Conservation (phyloP, 2,329 filamentous ascomycete genomes). For the Dothideomycetidae sp. region DNA sequence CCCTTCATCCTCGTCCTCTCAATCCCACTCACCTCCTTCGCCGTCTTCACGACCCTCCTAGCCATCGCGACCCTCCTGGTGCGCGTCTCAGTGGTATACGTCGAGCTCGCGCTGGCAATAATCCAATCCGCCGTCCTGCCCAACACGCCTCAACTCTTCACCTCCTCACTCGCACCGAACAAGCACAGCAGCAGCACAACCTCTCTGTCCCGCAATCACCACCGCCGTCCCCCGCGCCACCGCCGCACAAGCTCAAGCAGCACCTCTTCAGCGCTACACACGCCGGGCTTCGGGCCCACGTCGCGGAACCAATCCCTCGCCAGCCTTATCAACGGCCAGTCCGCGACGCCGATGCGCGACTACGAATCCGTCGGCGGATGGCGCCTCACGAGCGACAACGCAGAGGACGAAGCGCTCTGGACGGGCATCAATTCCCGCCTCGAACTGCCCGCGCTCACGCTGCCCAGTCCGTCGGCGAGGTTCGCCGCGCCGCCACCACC, state of each 20-base stretch:
- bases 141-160: constrained; percentile 11
- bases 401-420: constrained; percentile 31
- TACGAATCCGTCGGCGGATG: constrained; percentile 32
- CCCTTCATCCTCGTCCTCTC: constrained; percentile 7
- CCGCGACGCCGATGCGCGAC: constrained; percentile 21
- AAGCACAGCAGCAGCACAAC: constrained; percentile 11
- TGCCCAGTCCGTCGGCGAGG: constrained; percentile 13
- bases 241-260: constrained; percentile 18
- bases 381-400: constrained; percentile 22
- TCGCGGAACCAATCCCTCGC: not conserved
- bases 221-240: constrained; percentile 15
- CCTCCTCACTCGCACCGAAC: constrained; percentile 14
- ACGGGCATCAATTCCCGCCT: constrained; percentile 30
- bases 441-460: constrained; percentile 21
- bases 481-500: constrained; percentile 17
- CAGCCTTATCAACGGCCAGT: constrained; percentile 13
- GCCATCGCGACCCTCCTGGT: constrained; percentile 13
- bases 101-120: constrained; percentile 28
- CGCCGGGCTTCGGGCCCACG: constrained; percentile 8
- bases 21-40: constrained; percentile 7
- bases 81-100: constrained; percentile 28
- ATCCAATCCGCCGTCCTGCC: constrained; percentile 24
- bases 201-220: constrained; percentile 17
- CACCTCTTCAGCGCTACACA: constrained; percentile 15
- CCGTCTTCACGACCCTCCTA: constrained; percentile 7